Percentiles rank a stretch among this genome's conserved stretches.
phyloP scores from a whole-genome alignment of 345 rosid genomes.

The Reutealis trisperma region DNA sequence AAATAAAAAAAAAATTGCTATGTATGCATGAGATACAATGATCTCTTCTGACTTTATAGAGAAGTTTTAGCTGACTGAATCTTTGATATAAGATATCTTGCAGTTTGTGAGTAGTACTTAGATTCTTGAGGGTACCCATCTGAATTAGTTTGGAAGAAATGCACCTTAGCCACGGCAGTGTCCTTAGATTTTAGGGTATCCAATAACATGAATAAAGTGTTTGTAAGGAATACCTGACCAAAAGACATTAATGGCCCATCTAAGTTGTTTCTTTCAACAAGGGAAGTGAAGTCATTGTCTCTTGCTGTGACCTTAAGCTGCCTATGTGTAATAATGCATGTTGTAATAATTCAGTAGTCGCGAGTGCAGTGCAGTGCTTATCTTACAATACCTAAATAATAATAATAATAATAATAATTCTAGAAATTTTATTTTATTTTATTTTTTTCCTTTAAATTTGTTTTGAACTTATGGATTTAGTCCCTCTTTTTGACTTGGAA shows the following conservation, averaged over 20 bases:
- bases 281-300: conserved; percentile 19
- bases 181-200: background rate
- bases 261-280: conserved; percentile 8
- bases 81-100: conserved; percentile 4
- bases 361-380: no score
- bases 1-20: no score
- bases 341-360: no score
- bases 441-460: background rate
- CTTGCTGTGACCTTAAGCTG: background rate
- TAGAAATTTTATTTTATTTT: background rate
- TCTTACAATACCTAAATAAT: no score
- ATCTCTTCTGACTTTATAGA: background rate
- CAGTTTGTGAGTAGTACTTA: background rate
- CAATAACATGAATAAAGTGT: background rate
- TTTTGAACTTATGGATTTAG: background rate
- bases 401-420: no score
- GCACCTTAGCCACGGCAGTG: background rate
- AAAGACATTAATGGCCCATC: conserved; percentile 15
- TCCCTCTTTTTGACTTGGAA: background rate
- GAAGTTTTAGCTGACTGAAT: background rate
- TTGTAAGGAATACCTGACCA: conserved; percentile 5
- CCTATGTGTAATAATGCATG: conserved; percentile 5
- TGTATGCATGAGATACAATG: background rate
- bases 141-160: background rate
- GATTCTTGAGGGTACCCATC: background rate